These are phyloP conservation scores for Coemansia asiatica DNA, from an alignment of 192 early-diverging fungal species.

Conservation along the genomic window DNA sequence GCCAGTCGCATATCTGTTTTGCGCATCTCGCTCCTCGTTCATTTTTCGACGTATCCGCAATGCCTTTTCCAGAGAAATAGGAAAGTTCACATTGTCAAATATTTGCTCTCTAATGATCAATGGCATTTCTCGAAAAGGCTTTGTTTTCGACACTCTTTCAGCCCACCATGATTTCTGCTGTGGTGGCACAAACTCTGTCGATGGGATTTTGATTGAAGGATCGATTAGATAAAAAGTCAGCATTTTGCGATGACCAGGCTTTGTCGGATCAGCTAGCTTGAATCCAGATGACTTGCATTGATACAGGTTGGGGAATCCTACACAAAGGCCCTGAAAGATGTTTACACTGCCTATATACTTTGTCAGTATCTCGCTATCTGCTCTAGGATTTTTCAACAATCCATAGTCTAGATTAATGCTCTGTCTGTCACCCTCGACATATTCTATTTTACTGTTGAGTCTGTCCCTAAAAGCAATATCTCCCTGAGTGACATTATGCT, in stretches of 20 bases:
- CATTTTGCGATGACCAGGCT: constrained; percentile 61
- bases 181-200: constrained; percentile 57
- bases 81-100: not conserved
- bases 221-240: constrained; percentile 66
- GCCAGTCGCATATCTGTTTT: no score
- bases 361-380: not conserved
- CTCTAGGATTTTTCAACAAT: constrained; percentile 14
- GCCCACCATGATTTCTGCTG: constrained; percentile 53
- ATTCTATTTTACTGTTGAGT: constrained; percentile 12
- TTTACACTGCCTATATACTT: constrained; percentile 43
- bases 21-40: no score
- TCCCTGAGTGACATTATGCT: constrained; percentile 58
- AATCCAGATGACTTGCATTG: constrained; percentile 64
- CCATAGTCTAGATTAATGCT: constrained; percentile 31
- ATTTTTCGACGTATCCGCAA: no score
- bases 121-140: not conserved
- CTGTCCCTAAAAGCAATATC: constrained; percentile 52
- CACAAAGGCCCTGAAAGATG: constrained; percentile 50
- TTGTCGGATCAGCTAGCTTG: constrained; percentile 47
- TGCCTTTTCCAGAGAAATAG: not conserved
- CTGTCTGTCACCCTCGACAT: constrained; percentile 24
- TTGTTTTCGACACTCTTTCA: not conserved
- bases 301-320: constrained; percentile 63
- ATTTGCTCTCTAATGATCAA: not conserved
- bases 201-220: constrained; percentile 46